phyloP scores from a whole-genome alignment of 108 stramenopile species.

The Mediolabrus comicus region DNA sequence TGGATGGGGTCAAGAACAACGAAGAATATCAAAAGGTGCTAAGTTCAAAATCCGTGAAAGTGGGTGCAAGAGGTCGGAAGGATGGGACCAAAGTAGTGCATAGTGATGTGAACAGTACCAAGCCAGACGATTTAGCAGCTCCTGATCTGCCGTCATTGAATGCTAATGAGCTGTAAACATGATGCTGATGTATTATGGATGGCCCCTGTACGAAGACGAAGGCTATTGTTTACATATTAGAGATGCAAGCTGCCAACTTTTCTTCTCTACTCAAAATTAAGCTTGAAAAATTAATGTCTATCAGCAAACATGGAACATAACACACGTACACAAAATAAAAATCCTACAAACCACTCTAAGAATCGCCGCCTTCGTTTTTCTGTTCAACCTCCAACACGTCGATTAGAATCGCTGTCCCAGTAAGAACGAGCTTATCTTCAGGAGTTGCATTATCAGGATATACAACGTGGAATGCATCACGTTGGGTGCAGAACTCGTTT shows the following conservation, averaged over 20 bases:
- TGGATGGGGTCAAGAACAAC: background rate
- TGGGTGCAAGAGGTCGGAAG: background rate
- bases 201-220: too few species aligned
- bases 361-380: conserved; percentile 11
- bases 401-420: conserved; percentile 26
- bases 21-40: background rate
- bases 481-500: conserved; percentile 20
- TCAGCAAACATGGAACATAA: too few species aligned
- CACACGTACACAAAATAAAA: too few species aligned
- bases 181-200: too few species aligned
- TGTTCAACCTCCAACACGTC: conserved; percentile 34
- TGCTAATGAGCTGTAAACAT: background rate
- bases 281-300: too few species aligned
- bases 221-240: too few species aligned
- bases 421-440: conserved; percentile 27
- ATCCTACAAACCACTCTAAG: background rate
- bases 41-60: background rate
- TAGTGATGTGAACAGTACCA: too few species aligned
- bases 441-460: conserved; percentile 14
- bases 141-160: background rate
- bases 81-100: background rate
- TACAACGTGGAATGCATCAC: conserved; percentile 21
- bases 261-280: too few species aligned
- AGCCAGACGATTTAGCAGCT: background rate
- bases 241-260: too few species aligned